Evolutionary conservation across 306 rosid species (phyloP).

Genomic region (Cicer bijugum): DNA sequence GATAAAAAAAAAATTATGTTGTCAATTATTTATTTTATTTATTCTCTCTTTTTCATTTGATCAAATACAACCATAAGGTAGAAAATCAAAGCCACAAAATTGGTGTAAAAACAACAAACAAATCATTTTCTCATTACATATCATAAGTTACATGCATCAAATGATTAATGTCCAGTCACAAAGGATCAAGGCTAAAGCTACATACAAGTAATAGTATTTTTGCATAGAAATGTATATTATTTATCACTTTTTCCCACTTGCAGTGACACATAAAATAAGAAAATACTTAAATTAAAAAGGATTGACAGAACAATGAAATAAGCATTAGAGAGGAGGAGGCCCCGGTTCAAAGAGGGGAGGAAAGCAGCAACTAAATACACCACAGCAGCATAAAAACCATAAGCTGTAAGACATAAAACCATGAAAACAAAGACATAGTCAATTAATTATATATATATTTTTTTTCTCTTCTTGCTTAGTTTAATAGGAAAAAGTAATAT

Average conservation of each 20-base stretch:
- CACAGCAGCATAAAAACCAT: constrained; percentile 82
- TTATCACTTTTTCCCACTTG: not conserved
- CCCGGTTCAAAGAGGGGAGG: constrained; percentile 71
- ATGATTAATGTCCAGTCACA: not conserved
- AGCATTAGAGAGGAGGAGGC: constrained; percentile 67
- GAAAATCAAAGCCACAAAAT: constrained; percentile 7
- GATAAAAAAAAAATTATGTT: not conserved
- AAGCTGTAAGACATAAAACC: constrained; percentile 53
- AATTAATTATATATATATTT: not conserved
- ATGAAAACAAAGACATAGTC: not conserved
- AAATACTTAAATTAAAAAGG: not conserved
- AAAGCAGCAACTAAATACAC: constrained; percentile 65
- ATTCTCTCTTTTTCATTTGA: not conserved
- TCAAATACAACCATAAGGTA: constrained; percentile 12
- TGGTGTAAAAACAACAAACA: not conserved
- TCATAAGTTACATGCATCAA: constrained; percentile 17
- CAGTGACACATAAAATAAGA: not conserved
- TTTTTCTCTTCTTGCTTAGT: not conserved
- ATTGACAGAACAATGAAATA: constrained; percentile 10
- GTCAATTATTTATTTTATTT: not conserved
- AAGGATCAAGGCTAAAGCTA: not conserved
- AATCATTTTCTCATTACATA: constrained; percentile 3
- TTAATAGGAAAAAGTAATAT: not conserved
- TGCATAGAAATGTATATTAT: not conserved
- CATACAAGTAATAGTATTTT: not conserved